These are phyloP conservation scores for Letharia columbiana DNA, from an alignment of 495 filamentous ascomycete species.

Conservation along the genomic window DNA sequence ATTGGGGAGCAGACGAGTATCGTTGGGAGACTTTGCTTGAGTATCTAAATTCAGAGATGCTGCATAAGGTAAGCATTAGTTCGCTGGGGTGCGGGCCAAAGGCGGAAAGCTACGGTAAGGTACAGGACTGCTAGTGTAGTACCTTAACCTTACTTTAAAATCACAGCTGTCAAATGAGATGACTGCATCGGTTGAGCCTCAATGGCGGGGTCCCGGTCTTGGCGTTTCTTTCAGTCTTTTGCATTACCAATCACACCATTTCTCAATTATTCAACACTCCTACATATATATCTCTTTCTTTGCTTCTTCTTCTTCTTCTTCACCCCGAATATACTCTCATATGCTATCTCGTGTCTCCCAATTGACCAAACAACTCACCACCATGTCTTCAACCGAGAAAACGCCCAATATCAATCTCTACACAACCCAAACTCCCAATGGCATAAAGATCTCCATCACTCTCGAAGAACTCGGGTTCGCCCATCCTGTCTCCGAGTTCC, in stretches of 20 bases:
- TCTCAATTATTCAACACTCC: neutral
- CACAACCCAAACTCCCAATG: conserved; percentile 47
- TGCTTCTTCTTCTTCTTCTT: neutral
- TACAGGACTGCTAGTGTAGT: too few relatives aligned
- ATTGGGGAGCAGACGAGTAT: neutral
- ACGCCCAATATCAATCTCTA: conserved; percentile 42
- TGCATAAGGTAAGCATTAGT: neutral
- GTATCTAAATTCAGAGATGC: neutral
- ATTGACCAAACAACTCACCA: conserved; percentile 21
- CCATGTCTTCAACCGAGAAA: conserved; percentile 9
- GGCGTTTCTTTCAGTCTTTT: neutral
- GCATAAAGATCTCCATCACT: conserved; percentile 72
- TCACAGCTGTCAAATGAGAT: neutral
- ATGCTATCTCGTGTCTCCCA: conserved; percentile 9
- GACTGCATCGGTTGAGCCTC: neutral
- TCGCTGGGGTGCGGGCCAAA: neutral
- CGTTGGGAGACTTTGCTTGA: neutral
- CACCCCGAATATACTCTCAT: neutral
- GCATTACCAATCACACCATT: neutral
- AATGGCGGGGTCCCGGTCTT: neutral
- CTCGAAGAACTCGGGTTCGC: conserved; percentile 72
- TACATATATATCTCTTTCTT: neutral
- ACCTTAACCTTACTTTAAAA: too few relatives aligned
- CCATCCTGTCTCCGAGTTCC: neutral
- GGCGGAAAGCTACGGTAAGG: neutral